phyloP scores from a whole-genome alignment of 495 filamentous ascomycete genomes.

The Tuber melanosporum region DNA sequence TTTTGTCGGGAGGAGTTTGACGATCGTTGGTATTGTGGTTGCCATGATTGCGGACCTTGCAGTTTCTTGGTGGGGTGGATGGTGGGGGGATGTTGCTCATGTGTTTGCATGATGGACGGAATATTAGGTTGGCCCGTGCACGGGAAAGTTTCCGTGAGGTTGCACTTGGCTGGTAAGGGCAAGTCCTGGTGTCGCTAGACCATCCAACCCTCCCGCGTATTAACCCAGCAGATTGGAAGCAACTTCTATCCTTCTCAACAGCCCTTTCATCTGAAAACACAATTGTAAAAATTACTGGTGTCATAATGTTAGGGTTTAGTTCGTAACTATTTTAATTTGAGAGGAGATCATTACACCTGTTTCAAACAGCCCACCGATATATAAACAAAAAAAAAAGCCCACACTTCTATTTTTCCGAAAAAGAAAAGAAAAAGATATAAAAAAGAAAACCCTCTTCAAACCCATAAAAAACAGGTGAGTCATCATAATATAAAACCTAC shows the following conservation, averaged over 20 bases:
- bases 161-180: not conserved
- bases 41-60: conserved; percentile 4
- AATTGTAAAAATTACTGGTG: not conserved
- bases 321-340: not conserved
- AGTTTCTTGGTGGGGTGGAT: conserved; percentile 7
- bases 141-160: conserved; percentile 4
- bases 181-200: not conserved
- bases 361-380: not conserved
- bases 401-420: conserved; percentile 37
- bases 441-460: not conserved
- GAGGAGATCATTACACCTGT: not conserved
- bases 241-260: not conserved
- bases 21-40: not conserved
- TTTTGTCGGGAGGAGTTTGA: conserved; percentile 4
- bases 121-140: conserved; percentile 9
- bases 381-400: conserved; percentile 1
- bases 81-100: conserved; percentile 14
- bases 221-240: not conserved
- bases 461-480: not conserved
- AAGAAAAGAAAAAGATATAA: conserved; percentile 21
- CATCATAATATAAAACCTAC: conserved; percentile 13
- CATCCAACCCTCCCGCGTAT: not conserved
- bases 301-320: not conserved
- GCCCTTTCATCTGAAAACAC: not conserved
- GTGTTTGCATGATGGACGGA: not conserved